Percentiles rank a stretch among this genome's conserved stretches.
Evolutionary conservation across 805 yeast genomes (phyloP).

Genomic region (Ogataea thermomethanolica): DNA sequence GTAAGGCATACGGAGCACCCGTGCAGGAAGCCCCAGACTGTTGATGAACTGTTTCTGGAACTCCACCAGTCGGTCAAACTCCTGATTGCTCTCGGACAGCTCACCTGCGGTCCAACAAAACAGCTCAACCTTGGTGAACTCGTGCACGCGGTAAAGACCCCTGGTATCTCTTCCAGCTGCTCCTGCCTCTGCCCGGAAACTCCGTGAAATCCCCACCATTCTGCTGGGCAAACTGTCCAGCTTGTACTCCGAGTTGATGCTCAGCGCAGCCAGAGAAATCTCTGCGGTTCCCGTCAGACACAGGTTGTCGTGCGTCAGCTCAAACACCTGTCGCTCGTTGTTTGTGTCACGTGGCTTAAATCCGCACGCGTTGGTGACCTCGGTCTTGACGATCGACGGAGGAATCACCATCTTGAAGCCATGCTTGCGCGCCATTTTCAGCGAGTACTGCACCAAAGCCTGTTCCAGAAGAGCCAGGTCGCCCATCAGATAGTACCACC

Average conservation of each 20-base stretch:
- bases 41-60: slow-evolving; percentile 64
- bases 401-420: slow-evolving; percentile 77
- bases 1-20: slow-evolving; percentile 83
- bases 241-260: slow-evolving; percentile 41
- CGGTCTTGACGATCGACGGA: slow-evolving; percentile 80
- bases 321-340: slow-evolving; percentile 81
- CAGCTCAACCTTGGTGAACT: slow-evolving; percentile 90
- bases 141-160: slow-evolving; percentile 93
- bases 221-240: slow-evolving; percentile 47
- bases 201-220: slow-evolving; percentile 76
- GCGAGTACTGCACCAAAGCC: slow-evolving; percentile 79
- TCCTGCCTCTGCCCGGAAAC: slow-evolving; percentile 96
- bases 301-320: slow-evolving; percentile 43
- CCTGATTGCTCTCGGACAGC: slow-evolving; percentile 36
- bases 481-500: slow-evolving; percentile 81
- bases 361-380: slow-evolving; percentile 84
- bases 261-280: slow-evolving; percentile 83
- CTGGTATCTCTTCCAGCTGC: slow-evolving; percentile 90
- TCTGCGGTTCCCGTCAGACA: slow-evolving; percentile 94
- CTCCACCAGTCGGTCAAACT: slow-evolving; percentile 56
- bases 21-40: slow-evolving; percentile 73
- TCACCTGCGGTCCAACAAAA: slow-evolving; percentile 63
- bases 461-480: slow-evolving; percentile 89
- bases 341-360: slow-evolving; percentile 89
- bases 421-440: slow-evolving; percentile 56